Percentiles rank a stretch among this genome's conserved stretches.
Evolutionary conservation across 1,284 basidiomycete genomes (phyloP).

Genomic region (Nidula niveotomentosa): DNA sequence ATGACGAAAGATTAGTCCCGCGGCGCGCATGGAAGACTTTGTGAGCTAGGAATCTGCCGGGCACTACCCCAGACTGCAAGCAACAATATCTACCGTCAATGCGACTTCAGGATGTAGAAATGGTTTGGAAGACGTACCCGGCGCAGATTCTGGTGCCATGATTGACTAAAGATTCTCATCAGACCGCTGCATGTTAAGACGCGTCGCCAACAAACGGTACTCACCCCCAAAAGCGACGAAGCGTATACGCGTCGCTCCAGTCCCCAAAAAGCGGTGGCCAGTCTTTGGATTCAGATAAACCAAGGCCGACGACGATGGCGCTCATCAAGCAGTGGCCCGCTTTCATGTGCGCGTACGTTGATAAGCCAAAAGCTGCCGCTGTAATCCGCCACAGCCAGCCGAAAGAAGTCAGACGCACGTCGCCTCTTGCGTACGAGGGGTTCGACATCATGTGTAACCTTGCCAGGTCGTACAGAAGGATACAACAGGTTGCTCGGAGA

Average conservation of each 20-base stretch:
- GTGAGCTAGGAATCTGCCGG: background rate
- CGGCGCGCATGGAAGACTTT: background rate
- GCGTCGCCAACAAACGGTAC: slow-evolving; percentile 1
- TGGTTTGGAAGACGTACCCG: slow-evolving; percentile 13
- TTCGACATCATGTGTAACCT: slow-evolving; percentile 8
- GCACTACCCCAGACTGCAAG: slow-evolving; percentile 3
- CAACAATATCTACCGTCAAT: slow-evolving; percentile 5
- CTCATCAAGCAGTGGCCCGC: slow-evolving; percentile 10
- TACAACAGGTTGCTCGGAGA: slow-evolving; percentile 5
- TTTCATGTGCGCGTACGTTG: slow-evolving; percentile 9
- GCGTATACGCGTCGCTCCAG: slow-evolving; percentile 13
- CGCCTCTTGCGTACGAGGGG: slow-evolving; percentile 2
- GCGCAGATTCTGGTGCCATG: slow-evolving; percentile 25
- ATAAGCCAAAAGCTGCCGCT: slow-evolving; percentile 7
- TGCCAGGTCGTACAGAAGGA: slow-evolving; percentile 3
- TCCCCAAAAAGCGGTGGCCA: slow-evolving; percentile 23
- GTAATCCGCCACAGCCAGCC: background rate
- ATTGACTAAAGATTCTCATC: slow-evolving; percentile 8
- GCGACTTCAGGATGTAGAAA: slow-evolving; percentile 3
- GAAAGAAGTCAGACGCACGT: slow-evolving; percentile 5
- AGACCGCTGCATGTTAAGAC: background rate
- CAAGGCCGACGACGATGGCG: slow-evolving; percentile 13
- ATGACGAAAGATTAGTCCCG: slow-evolving; percentile 1
- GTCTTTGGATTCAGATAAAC: slow-evolving; percentile 16
- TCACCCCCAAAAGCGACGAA: slow-evolving; percentile 25